Base-by-base conservation (phyloP, 352 stramenopile species). In the Globisporangium apiculatum region DNA sequence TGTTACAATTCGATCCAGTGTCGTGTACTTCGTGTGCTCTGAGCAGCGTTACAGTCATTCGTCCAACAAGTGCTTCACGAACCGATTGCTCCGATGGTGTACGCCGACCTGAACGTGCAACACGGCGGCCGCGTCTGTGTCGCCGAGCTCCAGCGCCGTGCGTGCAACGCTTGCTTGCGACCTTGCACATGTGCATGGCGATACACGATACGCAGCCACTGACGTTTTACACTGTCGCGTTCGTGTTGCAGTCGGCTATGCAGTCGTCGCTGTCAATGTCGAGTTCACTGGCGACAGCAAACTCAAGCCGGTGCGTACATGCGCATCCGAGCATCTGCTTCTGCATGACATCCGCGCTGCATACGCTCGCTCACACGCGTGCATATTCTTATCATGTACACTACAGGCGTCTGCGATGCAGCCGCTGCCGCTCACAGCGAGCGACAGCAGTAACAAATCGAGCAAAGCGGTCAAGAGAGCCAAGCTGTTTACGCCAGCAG, bases 61-160 rank as follows among this genome's bases (percentile, higher is more conserved):
- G 24, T 31, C 3, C 24, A 31, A 31, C 24, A 31, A 31, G 24
- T 31, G 24, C 24, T 31, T 31, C 24, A 31, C 24, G 24, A 48
- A 55, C 7, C 42, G 36, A 7, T 6, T 7, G 42, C 11, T 31
- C 17, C 45, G 35, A 79, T 86, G 68, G 65, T 73, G 68, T 94
- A 90, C 69, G 66, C 76, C 53, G 84, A 94, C 70, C 61, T 94
- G 62, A 89, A 84, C 42, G 76, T 94, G 53, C 76, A 67, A 53
- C 60, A 66, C n/a, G 76, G 62, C 31, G 57, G 65, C 57, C 71
- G 77, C 35, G 69, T 87, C 57, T 85, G 68, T 40, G 62, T 73
- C 43, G 57, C 61, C 1, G 83, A 94, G 69, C 69, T 91, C 53
- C 67, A 83, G 52, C 71, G 76, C 62, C 67, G 84, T 94, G 65